A percentile compares a stretch with the other conserved stretches of the same genome.
phyloP scores from a whole-genome alignment of 225 moss, liverwort and hornwort genomes.

The Ulota crispa region DNA sequence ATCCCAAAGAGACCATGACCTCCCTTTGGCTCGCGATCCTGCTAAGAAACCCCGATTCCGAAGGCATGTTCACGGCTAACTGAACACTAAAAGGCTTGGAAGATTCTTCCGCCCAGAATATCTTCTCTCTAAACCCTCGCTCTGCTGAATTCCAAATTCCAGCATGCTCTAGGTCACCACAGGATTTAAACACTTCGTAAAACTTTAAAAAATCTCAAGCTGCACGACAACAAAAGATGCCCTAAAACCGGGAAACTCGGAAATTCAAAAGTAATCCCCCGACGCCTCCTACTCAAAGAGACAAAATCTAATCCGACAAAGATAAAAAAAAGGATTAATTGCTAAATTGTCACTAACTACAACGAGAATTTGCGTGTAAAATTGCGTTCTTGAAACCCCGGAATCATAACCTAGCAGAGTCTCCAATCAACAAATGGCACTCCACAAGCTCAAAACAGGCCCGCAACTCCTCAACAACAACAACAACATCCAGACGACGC shows the following conservation, averaged over 20 bases:
- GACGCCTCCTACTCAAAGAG: background rate
- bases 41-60: slow-evolving; percentile 55
- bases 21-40: slow-evolving; percentile 86
- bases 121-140: slow-evolving; percentile 6
- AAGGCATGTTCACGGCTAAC: slow-evolving; percentile 51
- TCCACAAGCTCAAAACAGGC: background rate
- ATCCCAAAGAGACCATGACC: slow-evolving; percentile 93
- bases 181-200: background rate
- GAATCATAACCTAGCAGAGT: slow-evolving; percentile 11
- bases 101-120: background rate
- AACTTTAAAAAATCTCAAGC: background rate
- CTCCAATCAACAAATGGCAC: background rate
- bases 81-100: background rate
- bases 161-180: slow-evolving; percentile 30
- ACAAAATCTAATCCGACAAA: background rate
- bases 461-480: background rate
- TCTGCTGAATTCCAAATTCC: slow-evolving; percentile 11
- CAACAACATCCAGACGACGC: background rate
- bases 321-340: background rate
- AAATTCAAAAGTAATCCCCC: background rate
- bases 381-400: slow-evolving; percentile 9
- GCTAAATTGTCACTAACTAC: background rate
- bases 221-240: background rate
- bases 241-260: slow-evolving; percentile 21
- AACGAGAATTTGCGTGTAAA: background rate